phyloP scores from a whole-genome alignment of 805 yeast genomes.

The Saturnispora ahearnii region DNA sequence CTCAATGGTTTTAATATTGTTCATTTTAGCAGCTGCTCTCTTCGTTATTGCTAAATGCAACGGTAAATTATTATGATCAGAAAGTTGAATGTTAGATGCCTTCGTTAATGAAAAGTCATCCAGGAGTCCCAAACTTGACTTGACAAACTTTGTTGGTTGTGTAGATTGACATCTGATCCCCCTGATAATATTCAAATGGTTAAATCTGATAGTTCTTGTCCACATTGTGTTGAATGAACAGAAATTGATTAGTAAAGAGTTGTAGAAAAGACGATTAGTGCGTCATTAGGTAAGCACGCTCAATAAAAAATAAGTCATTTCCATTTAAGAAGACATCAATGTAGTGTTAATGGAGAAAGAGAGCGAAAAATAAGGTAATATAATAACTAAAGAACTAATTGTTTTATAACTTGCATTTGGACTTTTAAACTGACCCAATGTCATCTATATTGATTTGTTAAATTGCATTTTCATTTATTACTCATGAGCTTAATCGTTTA shows the following conservation, averaged over 20 bases:
- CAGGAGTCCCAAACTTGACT: constrained; percentile 15
- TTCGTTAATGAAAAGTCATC: constrained; percentile 27
- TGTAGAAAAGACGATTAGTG: not conserved
- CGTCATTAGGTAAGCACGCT: not conserved
- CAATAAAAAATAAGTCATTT: not conserved
- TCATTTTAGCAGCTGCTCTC: constrained; percentile 44
- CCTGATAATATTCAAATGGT: not conserved
- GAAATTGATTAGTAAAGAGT: not conserved
- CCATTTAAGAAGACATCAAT: no score
- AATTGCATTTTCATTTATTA: no score
- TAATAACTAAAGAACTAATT: no score
- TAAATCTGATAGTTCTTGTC: not conserved
- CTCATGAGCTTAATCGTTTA: no score
- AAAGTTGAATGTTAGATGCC: constrained; percentile 26
- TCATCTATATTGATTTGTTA: no score
- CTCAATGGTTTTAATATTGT: constrained; percentile 34
- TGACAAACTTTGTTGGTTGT: not conserved
- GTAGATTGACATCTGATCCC: constrained; percentile 5
- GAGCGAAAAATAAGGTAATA: no score
- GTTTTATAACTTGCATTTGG: no score
- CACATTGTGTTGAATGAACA: not conserved
- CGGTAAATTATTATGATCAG: constrained; percentile 29
- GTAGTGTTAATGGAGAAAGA: no score
- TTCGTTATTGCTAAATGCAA: constrained; percentile 39
- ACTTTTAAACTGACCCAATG: no score